Conservation (phyloP, 2,329 filamentous ascomycete genomes). For the Colletotrichum sp. region DNA sequence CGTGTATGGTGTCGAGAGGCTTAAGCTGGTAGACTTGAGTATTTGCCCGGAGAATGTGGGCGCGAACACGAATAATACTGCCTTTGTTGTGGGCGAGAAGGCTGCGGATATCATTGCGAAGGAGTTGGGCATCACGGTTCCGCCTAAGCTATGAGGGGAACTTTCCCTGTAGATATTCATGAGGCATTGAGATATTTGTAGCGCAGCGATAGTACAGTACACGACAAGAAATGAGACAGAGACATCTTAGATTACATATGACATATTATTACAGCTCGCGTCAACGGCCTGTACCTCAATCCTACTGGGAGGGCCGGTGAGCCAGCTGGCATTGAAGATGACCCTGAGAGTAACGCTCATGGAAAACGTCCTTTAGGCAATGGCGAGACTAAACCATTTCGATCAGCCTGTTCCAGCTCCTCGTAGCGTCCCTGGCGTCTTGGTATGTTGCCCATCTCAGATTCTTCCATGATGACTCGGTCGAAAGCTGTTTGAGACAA, state of each 20-base stretch:
- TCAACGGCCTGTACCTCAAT: background rate
- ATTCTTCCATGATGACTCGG: background rate
- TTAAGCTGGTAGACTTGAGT: constrained; percentile 48
- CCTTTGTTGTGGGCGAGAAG: constrained; percentile 54
- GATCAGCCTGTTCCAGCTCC: background rate
- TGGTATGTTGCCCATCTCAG: background rate
- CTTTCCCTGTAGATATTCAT: too few relatives aligned
- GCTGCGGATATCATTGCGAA: constrained; percentile 45
- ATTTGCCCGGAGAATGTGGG: constrained; percentile 44
- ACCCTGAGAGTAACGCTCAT: background rate
- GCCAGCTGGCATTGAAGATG: background rate
- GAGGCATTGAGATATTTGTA: background rate
- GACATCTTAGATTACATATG: background rate
- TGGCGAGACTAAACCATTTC: background rate
- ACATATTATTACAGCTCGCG: accelerated
- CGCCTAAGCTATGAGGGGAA: background rate
- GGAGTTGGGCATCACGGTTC: constrained; percentile 31
- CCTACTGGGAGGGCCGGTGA: background rate
- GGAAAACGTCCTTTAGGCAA: background rate
- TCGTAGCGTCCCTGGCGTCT: background rate
- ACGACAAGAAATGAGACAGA: background rate
- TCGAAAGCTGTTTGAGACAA: background rate
- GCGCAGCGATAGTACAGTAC: background rate
- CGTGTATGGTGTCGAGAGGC: constrained; percentile 45
- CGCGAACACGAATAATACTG: constrained; percentile 55